phyloP scores from a whole-genome alignment of 2,329 filamentous ascomycete species.

The Botrytis fragariae region DNA sequence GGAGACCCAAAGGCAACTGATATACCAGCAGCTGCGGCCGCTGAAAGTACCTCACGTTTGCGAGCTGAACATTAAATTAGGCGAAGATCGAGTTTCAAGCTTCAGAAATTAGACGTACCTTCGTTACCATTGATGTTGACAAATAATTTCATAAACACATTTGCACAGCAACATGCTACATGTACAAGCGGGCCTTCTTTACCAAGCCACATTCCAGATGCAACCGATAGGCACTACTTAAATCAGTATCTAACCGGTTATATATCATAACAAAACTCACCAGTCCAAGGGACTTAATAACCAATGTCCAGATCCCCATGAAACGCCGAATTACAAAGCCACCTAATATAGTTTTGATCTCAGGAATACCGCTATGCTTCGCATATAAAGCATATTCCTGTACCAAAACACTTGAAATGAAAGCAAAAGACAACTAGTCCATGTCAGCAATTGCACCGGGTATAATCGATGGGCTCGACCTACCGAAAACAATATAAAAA shows the following conservation, averaged over 20 bases:
- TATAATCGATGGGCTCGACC: slow-evolving; percentile 34
- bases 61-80: slow-evolving; percentile 56
- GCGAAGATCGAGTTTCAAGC: not conserved
- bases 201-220: slow-evolving; percentile 92
- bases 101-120: slow-evolving; percentile 48
- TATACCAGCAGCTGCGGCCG: slow-evolving; percentile 69
- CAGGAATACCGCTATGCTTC: slow-evolving; percentile 92
- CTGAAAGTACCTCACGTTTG: slow-evolving; percentile 89
- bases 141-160: slow-evolving; percentile 89
- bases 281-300: slow-evolving; percentile 85
- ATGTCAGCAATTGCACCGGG: not conserved
- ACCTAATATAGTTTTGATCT: slow-evolving; percentile 94
- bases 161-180: slow-evolving; percentile 94
- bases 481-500: slow-evolving; percentile 84
- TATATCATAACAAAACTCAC: slow-evolving; percentile 46
- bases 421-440: slow-evolving; percentile 69
- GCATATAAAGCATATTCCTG: slow-evolving; percentile 83
- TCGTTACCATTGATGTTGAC: slow-evolving; percentile 80
- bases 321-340: slow-evolving; percentile 91
- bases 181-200: slow-evolving; percentile 96
- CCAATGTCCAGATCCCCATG: slow-evolving; percentile 81
- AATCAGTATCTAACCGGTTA: slow-evolving; percentile 32
- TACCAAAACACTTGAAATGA: slow-evolving; percentile 74
- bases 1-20: slow-evolving; percentile 62
- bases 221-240: slow-evolving; percentile 76